Base-by-base conservation (phyloP, 371 early-diverging fungal species). In the Mortierella sp. region DNA sequence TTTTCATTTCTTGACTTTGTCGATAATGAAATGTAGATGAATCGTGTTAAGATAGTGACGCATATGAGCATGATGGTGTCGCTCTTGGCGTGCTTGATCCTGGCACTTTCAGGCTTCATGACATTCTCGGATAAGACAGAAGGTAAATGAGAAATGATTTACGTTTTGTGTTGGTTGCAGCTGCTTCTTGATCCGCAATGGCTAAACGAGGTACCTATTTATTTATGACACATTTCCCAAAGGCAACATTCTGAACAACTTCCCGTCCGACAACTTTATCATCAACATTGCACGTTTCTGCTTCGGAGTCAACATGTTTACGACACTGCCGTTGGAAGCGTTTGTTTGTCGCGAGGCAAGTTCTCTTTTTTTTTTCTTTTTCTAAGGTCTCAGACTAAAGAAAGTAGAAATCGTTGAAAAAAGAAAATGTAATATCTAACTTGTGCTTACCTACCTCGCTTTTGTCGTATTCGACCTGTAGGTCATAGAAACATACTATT, bases 301-400 rank as follows among this genome's bases (percentile, higher is more conserved):
- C 39, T 93, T 94, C 72, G 93, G 92, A 8, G 81, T 94, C 41
- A 92, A 92, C 78, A 92, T 94, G 93, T 91, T 93, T 55, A 90
- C 93, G 1, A 93, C 94, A 8, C 81, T 91, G 30, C 93, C 92
- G 1, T 75, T 93, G 59, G 93, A 92, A 53, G 82, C 87, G 2
- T 90, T 92, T 79, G 94, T 93, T 39, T 91, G 91, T 55, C 85
- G 94, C 46, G 93, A 93, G 83, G 61, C 31, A 43, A 41, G 43
- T 37, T 28, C 15, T 15, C 41, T 12, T 44, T 5, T 47, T 30
- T 24, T 19, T 7, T 24, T 4, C 15, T 47, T 41, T 43, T 28
- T n/a, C n/a, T n/a, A n/a, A n/a, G n/a, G n/a, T n/a, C n/a, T n/a
- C n/a, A n/a, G n/a, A n/a, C n/a, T n/a, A n/a, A n/a, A n/a, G n/a